A percentile compares a stretch with the other conserved stretches of the same genome.
phyloP scores from a whole-genome alignment of 257 asterid genomes.

The Linaria vulgaris region DNA sequence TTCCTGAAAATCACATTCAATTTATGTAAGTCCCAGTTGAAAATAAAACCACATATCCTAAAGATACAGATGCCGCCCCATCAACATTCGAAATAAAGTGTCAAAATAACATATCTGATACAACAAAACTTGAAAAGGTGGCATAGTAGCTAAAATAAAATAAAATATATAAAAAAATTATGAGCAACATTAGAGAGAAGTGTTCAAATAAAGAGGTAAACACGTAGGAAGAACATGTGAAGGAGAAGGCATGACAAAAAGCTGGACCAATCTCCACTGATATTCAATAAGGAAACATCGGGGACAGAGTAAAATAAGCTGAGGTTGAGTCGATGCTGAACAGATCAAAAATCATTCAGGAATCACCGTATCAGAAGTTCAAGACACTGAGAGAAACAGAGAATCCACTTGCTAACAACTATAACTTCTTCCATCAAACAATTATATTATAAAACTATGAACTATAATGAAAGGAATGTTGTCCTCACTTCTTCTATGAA shows the following conservation, averaged over 20 bases:
- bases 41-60: conserved; percentile 15
- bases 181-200: not conserved
- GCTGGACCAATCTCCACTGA: not conserved
- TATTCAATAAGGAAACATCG: conserved; percentile 8
- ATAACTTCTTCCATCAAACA: conserved; percentile 5
- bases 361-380: not conserved
- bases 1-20: conserved; percentile 53
- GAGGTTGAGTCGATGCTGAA: not conserved
- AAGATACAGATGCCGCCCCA: not conserved
- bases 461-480: too few relatives aligned
- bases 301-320: conserved; percentile 14
- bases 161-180: too few relatives aligned
- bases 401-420: not conserved
- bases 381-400: not conserved
- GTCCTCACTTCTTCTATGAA: not conserved
- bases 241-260: not conserved
- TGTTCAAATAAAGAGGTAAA: not conserved
- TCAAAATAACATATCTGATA: not conserved
- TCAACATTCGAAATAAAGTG: not conserved
- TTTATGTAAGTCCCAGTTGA: conserved; percentile 13
- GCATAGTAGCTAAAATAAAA: not conserved
- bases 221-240: not conserved
- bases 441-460: not conserved
- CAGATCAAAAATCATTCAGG: not conserved
- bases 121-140: not conserved